phyloP scores from a whole-genome alignment of 2,329 filamentous ascomycete species.

The Aspergillus fructus region DNA sequence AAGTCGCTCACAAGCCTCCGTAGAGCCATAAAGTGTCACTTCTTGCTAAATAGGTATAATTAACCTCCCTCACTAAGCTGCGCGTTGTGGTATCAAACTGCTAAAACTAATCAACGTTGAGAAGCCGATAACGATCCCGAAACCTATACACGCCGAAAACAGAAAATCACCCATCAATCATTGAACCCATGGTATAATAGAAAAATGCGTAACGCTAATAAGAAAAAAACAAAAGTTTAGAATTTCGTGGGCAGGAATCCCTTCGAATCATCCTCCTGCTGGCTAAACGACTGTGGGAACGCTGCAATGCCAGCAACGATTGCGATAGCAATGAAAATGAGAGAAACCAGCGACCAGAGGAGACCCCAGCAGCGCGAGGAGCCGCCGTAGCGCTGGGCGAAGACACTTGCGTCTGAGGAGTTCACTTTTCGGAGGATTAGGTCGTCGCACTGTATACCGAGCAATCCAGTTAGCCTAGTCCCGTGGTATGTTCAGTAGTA shows the following conservation, averaged over 20 bases:
- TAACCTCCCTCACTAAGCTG: not conserved
- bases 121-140: not conserved
- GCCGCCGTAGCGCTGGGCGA: slow-evolving; percentile 74
- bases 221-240: not conserved
- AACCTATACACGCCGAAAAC: not conserved
- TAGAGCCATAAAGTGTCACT: not conserved
- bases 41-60: not conserved
- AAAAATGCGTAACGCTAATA: not conserved
- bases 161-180: not conserved
- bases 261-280: slow-evolving; percentile 69
- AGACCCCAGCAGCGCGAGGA: slow-evolving; percentile 80
- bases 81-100: not conserved
- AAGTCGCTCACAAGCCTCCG: not conserved
- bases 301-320: slow-evolving; percentile 76
- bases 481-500: not conserved
- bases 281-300: slow-evolving; percentile 67
- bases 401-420: slow-evolving; percentile 74
- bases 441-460: slow-evolving; percentile 63
- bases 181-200: not conserved
- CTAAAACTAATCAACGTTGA: not conserved
- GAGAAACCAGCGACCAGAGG: slow-evolving; percentile 72
- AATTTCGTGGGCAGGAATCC: slow-evolving; percentile 58
- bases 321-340: slow-evolving; percentile 68
- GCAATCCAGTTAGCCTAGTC: not conserved
- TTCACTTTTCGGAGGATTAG: slow-evolving; percentile 79